Conservation (phyloP, 805 yeast genomes). For the Candida gorgasii region DNA sequence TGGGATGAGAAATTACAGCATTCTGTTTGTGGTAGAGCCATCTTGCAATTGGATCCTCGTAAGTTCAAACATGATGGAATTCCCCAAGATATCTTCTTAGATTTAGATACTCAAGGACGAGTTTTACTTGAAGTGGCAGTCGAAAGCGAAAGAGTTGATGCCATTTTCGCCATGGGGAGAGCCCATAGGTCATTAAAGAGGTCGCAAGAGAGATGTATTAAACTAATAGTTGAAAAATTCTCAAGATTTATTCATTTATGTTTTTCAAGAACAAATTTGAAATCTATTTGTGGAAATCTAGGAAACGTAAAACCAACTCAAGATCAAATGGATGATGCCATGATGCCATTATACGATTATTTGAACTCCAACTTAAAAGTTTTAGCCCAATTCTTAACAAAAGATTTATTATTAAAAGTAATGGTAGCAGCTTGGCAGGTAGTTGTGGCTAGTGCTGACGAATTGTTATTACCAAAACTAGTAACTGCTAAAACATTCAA, state of each 20-base stretch:
- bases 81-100: slow-evolving; percentile 59
- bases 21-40: slow-evolving; percentile 65
- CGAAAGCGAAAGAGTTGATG: slow-evolving; percentile 79
- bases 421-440: slow-evolving; percentile 83
- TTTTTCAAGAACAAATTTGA: slow-evolving; percentile 59
- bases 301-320: slow-evolving; percentile 46
- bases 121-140: slow-evolving; percentile 66
- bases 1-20: slow-evolving; percentile 70
- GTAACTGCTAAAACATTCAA: slow-evolving; percentile 43
- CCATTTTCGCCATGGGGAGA: slow-evolving; percentile 76
- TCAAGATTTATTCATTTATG: slow-evolving; percentile 59
- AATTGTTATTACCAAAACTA: slow-evolving; percentile 70
- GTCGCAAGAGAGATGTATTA: slow-evolving; percentile 65
- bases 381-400: slow-evolving; percentile 58
- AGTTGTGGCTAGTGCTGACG: slow-evolving; percentile 68
- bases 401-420: slow-evolving; percentile 56
- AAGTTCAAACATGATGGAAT: slow-evolving; percentile 67
- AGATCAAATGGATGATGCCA: slow-evolving; percentile 58
- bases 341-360: slow-evolving; percentile 73
- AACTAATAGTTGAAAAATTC: slow-evolving; percentile 72
- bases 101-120: slow-evolving; percentile 68
- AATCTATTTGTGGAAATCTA: slow-evolving; percentile 51
- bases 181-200: slow-evolving; percentile 66
- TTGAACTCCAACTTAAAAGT: slow-evolving; percentile 67
- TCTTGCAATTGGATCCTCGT: slow-evolving; percentile 60